Conservation (phyloP, 768 basidiomycete species). For the Tulasnella sp. region DNA sequence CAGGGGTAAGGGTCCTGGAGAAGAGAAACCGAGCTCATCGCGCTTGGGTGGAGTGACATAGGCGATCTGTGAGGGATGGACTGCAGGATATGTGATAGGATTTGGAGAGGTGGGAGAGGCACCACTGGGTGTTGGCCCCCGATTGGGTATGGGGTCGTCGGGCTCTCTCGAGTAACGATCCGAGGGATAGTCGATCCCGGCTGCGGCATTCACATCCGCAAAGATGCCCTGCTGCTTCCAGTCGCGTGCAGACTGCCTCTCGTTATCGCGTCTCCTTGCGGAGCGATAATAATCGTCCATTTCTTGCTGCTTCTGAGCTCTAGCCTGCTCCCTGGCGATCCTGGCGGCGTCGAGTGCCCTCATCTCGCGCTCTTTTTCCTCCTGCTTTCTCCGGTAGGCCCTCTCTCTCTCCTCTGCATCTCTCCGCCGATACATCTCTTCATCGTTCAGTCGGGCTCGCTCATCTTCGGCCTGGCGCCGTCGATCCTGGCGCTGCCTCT, state of each 20-base stretch:
- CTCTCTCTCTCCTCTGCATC: constrained; percentile 26
- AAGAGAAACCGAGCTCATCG: constrained; percentile 37
- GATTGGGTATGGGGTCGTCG: not conserved
- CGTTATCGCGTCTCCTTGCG: not conserved
- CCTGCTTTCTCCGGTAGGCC: constrained; percentile 22
- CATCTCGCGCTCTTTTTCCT: not conserved
- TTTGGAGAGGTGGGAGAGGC: constrained; percentile 11
- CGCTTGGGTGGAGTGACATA: constrained; percentile 24
- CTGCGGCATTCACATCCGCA: constrained; percentile 13
- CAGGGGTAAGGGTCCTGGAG: constrained; percentile 44
- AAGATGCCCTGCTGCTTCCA: constrained; percentile 13
- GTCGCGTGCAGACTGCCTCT: constrained; percentile 6
- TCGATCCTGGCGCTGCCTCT: constrained; percentile 51
- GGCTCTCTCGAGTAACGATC: not conserved
- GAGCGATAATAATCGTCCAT: constrained; percentile 17
- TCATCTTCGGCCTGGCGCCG: constrained; percentile 59
- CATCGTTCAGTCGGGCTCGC: constrained; percentile 33
- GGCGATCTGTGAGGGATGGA: not conserved
- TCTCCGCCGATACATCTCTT: constrained; percentile 21
- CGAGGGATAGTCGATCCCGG: not conserved
- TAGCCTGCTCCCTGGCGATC: constrained; percentile 5
- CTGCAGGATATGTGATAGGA: constrained; percentile 24
- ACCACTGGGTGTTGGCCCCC: not conserved
- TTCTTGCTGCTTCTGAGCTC: constrained; percentile 15
- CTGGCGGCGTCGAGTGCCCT: not conserved